A percentile compares a stretch with the other conserved stretches of the same genome.
These are phyloP conservation scores for Pyracantha coccinea DNA, from an alignment of 331 rosid species.

Conservation along the genomic window DNA sequence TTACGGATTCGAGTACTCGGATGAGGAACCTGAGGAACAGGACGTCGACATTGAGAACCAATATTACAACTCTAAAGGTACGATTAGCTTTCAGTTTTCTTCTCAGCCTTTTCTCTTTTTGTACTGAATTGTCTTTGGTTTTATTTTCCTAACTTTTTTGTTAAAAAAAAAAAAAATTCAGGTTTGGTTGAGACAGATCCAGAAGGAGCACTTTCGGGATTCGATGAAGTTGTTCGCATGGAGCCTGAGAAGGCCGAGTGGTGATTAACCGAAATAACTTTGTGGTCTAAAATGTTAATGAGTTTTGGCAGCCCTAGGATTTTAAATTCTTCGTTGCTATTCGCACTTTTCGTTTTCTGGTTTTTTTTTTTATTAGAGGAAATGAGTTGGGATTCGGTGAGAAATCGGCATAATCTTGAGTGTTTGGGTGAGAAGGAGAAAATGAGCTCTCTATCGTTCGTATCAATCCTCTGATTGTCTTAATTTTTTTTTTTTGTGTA, in stretches of 20 bases:
- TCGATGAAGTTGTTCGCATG: conserved; percentile 80
- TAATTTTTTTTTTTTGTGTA: neutral
- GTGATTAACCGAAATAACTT: conserved; percentile 21
- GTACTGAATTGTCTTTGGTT: neutral
- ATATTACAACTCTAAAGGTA: conserved; percentile 82
- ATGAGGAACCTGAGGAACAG: conserved; percentile 96
- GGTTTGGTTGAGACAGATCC: conserved; percentile 93
- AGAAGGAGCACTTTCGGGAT: conserved; percentile 90
- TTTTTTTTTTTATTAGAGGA: neutral
- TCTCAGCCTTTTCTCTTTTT: neutral
- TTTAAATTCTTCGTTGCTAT: neutral
- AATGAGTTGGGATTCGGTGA: neutral
- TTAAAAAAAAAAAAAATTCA: conserved; percentile 2
- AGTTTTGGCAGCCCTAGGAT: neutral
- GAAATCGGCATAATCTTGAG: neutral
- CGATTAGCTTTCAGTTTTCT: neutral
- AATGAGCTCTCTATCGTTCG: neutral
- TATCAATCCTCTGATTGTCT: too few relatives aligned
- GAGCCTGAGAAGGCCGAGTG: conserved; percentile 96
- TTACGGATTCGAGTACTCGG: conserved; percentile 93
- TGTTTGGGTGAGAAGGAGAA: neutral
- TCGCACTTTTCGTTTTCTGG: neutral
- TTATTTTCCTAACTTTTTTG: neutral
- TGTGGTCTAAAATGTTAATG: neutral
- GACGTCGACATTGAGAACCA: conserved; percentile 95